Evolutionary conservation across 108 stramenopile genomes (phyloP).

Genomic region (Pseudonitzschia delicatissima): DNA sequence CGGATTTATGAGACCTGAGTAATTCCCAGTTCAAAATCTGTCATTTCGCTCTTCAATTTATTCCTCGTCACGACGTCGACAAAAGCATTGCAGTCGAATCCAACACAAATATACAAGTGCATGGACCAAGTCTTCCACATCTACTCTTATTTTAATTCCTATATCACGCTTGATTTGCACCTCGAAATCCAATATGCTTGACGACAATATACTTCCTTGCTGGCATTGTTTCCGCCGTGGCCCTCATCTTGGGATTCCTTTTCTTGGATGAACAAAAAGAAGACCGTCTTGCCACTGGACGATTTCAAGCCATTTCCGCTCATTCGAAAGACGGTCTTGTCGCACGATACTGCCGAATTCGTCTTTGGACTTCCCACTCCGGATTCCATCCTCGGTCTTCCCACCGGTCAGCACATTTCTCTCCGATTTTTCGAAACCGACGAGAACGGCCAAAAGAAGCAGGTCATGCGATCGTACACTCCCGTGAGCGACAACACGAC

Average conservation of each 20-base stretch:
- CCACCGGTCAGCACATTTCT: conserved; percentile 96
- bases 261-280: conserved; percentile 23
- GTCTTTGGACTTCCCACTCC: conserved; percentile 84
- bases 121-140: too few species aligned
- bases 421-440: conserved; percentile 79
- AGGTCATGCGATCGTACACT: conserved; percentile 85
- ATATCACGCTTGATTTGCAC: too few species aligned
- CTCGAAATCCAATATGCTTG: conserved; percentile 16
- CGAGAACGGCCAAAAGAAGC: conserved; percentile 36
- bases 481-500: conserved; percentile 83
- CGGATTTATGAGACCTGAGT: too few species aligned
- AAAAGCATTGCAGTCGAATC: too few species aligned
- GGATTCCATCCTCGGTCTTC: conserved; percentile 77
- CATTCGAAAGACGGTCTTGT: conserved; percentile 74
- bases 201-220: conserved; percentile 23
- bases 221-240: conserved; percentile 17
- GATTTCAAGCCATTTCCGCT: conserved; percentile 73
- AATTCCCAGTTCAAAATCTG: too few species aligned
- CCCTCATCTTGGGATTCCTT: conserved; percentile 24
- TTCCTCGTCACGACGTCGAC: too few species aligned
- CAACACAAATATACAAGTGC: too few species aligned
- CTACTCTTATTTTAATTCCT: too few species aligned
- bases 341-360: conserved; percentile 91
- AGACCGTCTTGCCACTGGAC: conserved; percentile 31
- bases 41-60: too few species aligned